phyloP scores from a whole-genome alignment of 345 rosid genomes.

The Syzygium grande region DNA sequence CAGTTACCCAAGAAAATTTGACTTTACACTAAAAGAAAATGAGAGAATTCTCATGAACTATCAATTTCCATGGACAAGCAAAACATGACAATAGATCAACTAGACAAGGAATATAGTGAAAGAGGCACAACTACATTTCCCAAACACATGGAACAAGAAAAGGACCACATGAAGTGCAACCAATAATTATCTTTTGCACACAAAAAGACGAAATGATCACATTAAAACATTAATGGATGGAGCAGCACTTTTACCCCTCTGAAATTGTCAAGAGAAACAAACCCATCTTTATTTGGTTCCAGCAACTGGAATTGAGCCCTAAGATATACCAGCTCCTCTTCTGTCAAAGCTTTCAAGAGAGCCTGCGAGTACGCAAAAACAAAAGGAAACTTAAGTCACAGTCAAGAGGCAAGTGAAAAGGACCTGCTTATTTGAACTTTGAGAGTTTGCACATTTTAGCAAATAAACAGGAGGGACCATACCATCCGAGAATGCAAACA shows the following conservation, averaged over 20 bases:
- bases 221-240: background rate
- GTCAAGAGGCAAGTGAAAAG: background rate
- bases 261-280: constrained; percentile 58
- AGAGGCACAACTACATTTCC: background rate
- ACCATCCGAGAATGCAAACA: background rate
- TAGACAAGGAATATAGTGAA: background rate
- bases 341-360: constrained; percentile 81
- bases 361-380: constrained; percentile 35
- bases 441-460: background rate
- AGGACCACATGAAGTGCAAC: background rate
- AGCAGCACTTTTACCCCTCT: constrained; percentile 37
- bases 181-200: background rate
- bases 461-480: background rate
- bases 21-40: background rate
- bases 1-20: too few species aligned
- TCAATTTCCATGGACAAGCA: background rate
- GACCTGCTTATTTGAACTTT: background rate
- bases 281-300: constrained; percentile 71
- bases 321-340: constrained; percentile 69
- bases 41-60: background rate
- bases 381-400: background rate
- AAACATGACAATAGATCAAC: background rate
- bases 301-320: constrained; percentile 68
- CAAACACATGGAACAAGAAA: background rate
- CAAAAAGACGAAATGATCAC: background rate